A percentile compares a stretch with the other conserved stretches of the same genome.
Conservation (phyloP, 1,284 basidiomycete genomes). For the Ustilago hordei region DNA sequence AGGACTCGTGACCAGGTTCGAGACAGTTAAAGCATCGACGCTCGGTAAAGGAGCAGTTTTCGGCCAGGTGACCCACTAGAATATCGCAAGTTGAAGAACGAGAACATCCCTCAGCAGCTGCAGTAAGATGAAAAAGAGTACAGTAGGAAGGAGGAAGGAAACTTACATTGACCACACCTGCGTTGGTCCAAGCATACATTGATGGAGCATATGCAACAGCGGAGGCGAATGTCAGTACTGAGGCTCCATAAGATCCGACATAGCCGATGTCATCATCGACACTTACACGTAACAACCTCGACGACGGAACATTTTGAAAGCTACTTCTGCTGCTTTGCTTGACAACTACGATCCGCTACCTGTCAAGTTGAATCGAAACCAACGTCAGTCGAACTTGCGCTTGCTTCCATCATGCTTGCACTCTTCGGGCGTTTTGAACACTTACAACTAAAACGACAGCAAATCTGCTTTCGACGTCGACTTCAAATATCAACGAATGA, state of each 20-base stretch:
- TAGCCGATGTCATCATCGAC: neutral
- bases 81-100: neutral
- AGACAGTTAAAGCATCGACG: conserved; percentile 58
- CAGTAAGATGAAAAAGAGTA: neutral
- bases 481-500: neutral
- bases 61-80: conserved; percentile 54
- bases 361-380: neutral
- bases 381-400: too few relatives aligned
- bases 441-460: conserved; percentile 1
- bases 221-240: neutral
- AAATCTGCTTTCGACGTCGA: neutral
- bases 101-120: neutral
- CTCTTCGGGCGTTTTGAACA: neutral
- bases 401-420: too few relatives aligned
- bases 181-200: neutral
- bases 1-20: conserved; percentile 48
- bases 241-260: neutral
- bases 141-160: neutral
- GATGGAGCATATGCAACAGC: neutral
- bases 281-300: conserved; percentile 7
- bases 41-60: conserved; percentile 51
- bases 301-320: conserved; percentile 9
- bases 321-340: neutral
- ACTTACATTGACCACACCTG: conserved; percentile 48
- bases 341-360: conserved; percentile 6